These are phyloP conservation scores for Trametes meyenii DNA, from an alignment of 768 basidiomycete species.

Conservation along the genomic window DNA sequence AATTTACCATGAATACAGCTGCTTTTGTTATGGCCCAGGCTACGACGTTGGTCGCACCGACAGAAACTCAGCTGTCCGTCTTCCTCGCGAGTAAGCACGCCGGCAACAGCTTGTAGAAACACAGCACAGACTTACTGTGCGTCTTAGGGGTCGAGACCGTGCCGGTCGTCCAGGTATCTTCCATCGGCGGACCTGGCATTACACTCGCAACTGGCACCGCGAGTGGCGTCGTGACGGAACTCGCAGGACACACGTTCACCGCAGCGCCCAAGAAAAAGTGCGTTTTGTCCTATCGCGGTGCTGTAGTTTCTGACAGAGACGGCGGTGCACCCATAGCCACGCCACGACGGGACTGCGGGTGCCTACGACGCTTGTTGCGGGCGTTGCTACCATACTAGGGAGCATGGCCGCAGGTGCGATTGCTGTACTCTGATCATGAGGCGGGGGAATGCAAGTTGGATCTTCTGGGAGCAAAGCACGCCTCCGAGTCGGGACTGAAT, in stretches of 20 bases:
- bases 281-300: neutral
- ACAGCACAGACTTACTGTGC: neutral
- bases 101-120: neutral
- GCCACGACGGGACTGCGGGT: neutral
- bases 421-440: slow-evolving; percentile 5
- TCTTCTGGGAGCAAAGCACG: neutral
- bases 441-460: neutral
- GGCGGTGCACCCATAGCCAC: neutral
- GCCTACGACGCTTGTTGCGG: neutral
- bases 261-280: slow-evolving; percentile 16
- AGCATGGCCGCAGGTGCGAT: neutral
- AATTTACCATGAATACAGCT: slow-evolving; percentile 8
- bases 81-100: slow-evolving; percentile 20
- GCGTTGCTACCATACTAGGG: neutral
- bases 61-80: slow-evolving; percentile 22
- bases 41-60: slow-evolving; percentile 19
- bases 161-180: slow-evolving; percentile 28
- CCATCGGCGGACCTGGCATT: slow-evolving; percentile 29
- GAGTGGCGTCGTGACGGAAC: slow-evolving; percentile 17
- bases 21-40: slow-evolving; percentile 20
- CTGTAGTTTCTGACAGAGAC: neutral
- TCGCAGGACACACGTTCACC: slow-evolving; percentile 30
- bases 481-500: neutral
- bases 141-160: slow-evolving; percentile 21
- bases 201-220: slow-evolving; percentile 29